phyloP scores from a whole-genome alignment of 1,284 basidiomycete species.

The Pulveroboletus ridleyi region DNA sequence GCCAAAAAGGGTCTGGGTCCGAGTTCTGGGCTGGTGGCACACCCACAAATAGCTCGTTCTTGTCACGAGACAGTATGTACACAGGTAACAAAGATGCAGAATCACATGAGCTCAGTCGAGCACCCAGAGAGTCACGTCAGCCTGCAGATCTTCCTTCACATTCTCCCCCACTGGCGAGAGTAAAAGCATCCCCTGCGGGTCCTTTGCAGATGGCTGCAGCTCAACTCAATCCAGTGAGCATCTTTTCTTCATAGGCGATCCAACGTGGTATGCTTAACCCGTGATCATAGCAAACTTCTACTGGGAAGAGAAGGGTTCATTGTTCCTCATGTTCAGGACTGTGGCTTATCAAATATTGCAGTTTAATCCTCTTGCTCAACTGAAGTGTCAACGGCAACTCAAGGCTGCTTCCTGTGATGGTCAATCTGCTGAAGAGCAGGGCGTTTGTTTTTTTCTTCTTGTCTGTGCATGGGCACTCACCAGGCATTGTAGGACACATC shows the following conservation, averaged over 20 bases:
- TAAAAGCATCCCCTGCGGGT: too few species aligned
- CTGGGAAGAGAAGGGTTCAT: background rate
- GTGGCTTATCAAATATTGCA: too few species aligned
- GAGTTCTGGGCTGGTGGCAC: conserved; percentile 71
- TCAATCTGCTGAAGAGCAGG: too few species aligned
- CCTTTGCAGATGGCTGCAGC: background rate
- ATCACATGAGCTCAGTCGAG: background rate
- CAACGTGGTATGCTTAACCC: background rate
- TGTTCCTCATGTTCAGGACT: background rate
- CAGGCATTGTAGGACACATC: background rate
- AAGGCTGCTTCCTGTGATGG: too few species aligned
- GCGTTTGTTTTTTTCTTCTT: too few species aligned
- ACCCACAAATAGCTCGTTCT: conserved; percentile 28
- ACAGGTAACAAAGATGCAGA: background rate
- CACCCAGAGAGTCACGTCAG: too few species aligned
- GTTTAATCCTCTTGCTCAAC: too few species aligned
- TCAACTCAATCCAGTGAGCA: background rate
- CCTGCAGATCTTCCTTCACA: background rate
- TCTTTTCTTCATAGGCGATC: background rate
- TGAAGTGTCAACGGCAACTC: too few species aligned
- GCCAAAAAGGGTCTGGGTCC: conserved; percentile 56
- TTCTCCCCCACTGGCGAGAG: background rate
- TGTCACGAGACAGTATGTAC: conserved; percentile 29
- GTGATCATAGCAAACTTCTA: background rate
- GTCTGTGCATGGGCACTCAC: background rate